These are phyloP conservation scores for Phytophthora foliorum DNA, from an alignment of 352 stramenopile genomes.

Conservation along the genomic window DNA sequence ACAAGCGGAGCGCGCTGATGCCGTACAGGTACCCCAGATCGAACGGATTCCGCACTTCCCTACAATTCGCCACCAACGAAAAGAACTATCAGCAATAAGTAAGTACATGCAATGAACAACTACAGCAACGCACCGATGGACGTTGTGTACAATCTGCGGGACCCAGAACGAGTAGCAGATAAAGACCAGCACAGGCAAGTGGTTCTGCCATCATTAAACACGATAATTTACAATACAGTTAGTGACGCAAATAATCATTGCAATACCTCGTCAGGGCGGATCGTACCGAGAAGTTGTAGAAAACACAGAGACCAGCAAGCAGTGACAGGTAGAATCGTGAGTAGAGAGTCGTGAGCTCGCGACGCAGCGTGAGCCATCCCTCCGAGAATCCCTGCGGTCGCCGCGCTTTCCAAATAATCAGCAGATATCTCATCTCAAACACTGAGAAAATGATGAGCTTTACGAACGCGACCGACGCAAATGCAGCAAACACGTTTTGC, in stretches of 20 bases:
- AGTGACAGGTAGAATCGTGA: conserved; percentile 97
- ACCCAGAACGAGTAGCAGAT: conserved; percentile 99
- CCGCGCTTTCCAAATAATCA: conserved; percentile 97
- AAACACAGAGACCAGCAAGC: conserved; percentile 88
- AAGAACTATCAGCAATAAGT: background rate
- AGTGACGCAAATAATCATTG: background rate
- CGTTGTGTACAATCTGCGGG: conserved; percentile 98
- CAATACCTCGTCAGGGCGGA: background rate
- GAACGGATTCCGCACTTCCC: conserved; percentile 95
- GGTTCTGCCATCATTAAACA: conserved; percentile 57
- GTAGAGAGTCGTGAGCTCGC: conserved; percentile 95
- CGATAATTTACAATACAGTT: background rate
- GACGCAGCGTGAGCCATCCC: conserved; percentile 90
- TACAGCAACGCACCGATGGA: conserved; percentile 71
- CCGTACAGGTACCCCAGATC: conserved; percentile 95
- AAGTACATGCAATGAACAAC: background rate
- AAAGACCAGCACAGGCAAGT: conserved; percentile 92
- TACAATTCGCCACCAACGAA: conserved; percentile 17
- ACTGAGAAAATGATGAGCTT: conserved; percentile 99
- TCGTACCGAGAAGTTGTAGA: conserved; percentile 93
- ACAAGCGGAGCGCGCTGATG: conserved; percentile 94
- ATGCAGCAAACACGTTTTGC: conserved; percentile 96
- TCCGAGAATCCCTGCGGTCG: conserved; percentile 87
- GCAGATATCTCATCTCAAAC: conserved; percentile 99
- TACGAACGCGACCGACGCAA: conserved; percentile 97